Evolutionary conservation across 2,329 filamentous ascomycete species (phyloP), one percentile per base, ranked within the genome.

Genomic region (Stylonectria norvegica): DNA sequence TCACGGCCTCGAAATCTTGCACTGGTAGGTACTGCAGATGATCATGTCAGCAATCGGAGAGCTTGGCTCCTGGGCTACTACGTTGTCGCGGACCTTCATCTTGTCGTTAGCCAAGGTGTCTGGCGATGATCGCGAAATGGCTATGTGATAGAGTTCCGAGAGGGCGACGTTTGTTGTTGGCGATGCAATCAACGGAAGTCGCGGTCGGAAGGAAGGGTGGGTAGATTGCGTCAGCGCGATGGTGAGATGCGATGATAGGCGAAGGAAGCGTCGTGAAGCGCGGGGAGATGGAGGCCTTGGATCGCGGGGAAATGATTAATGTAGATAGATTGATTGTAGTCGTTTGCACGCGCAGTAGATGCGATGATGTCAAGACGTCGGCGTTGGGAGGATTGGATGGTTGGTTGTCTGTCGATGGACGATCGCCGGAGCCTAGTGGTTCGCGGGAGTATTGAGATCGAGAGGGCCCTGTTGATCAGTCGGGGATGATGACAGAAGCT

Each of bases 1-100:
- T 91, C 53, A 97, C 86, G 65, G 86, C 82, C 66, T 97, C 90
- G 62, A 97, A 90, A 53, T 94, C 86, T 66, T 83, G 84, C 49
- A 95, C 79, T 46, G 91, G 89, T 58, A 98, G 76, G 67, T 94
- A 98, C 91, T 98, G 46, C 7, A 10, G 20, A 42, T 36, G 32
- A 16, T 20, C 34, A 25, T 31, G 48, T 60, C 40, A 60, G 57
- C 34, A 34, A 34, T 20, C 31, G 16, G 23, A 12, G 18, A 25
- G 31, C 11, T 20, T 18, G 34, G 39, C 30, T 35, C n/a, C 15
- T 9, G 25, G 25, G 23, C 5, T 18, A 19, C 15, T 10, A 18
- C 17, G 30, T 34, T 41, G 27, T 40, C 36, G 39, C 63, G 39
- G 49, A 66, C 66, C 60, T 69, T 69, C 66, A 69, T 69, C 20